Evolutionary conservation across 2,329 filamentous ascomycete genomes (phyloP).

Genomic region (Aspergillus sojae): DNA sequence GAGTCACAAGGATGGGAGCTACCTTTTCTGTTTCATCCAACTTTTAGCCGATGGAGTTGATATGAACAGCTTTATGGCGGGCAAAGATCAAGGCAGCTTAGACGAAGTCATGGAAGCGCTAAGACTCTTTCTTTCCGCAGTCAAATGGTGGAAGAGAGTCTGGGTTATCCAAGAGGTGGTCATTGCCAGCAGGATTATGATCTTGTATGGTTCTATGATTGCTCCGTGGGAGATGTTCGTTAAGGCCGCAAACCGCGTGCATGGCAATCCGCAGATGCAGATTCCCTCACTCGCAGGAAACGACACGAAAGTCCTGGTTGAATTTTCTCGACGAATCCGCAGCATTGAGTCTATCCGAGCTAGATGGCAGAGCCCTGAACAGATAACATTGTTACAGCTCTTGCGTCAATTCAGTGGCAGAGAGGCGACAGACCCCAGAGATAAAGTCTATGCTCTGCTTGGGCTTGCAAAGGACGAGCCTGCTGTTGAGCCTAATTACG

Average conservation of each 20-base stretch:
- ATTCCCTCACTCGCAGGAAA: background rate
- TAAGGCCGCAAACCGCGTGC: background rate
- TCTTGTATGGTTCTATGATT: background rate
- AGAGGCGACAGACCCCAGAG: background rate
- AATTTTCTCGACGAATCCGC: background rate
- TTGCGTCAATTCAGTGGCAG: background rate
- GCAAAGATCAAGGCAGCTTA: background rate
- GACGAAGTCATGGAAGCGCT: background rate
- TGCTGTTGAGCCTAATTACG: background rate
- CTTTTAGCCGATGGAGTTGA: background rate
- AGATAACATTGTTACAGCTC: background rate
- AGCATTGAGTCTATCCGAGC: background rate
- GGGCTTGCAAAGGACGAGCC: background rate
- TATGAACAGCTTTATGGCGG: background rate
- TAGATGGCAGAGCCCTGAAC: background rate
- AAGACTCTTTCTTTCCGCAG: background rate
- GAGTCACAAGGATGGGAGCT: background rate
- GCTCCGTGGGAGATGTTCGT: background rate
- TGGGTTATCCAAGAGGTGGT: background rate
- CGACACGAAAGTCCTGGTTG: background rate
- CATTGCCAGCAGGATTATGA: background rate
- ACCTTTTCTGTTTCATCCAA: background rate
- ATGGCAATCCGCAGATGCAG: background rate
- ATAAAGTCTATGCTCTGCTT: background rate
- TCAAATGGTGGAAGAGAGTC: background rate